Conservation (phyloP, 2,329 filamentous ascomycete genomes). For the Trichocomaceae sp. region DNA sequence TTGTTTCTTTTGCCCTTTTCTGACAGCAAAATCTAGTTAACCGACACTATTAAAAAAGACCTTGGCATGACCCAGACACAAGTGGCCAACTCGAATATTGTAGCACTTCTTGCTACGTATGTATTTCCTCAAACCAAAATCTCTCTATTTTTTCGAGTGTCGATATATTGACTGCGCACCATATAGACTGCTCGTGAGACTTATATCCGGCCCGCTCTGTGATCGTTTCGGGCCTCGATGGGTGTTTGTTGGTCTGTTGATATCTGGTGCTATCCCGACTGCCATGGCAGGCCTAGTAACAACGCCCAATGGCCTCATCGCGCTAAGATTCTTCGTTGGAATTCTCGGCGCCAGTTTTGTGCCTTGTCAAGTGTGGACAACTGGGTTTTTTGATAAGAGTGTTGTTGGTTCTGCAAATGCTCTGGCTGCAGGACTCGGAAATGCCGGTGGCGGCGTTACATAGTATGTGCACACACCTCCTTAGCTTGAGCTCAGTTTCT, state of each 20-base stretch:
- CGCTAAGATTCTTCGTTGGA: slow-evolving; percentile 39
- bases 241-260: slow-evolving; percentile 71
- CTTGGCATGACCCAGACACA: slow-evolving; percentile 63
- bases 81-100: slow-evolving; percentile 84
- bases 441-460: slow-evolving; percentile 81
- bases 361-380: slow-evolving; percentile 81
- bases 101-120: slow-evolving; percentile 66
- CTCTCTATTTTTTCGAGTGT: not conserved
- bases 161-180: not conserved
- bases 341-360: slow-evolving; percentile 41
- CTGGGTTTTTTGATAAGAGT: slow-evolving; percentile 88
- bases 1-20: not conserved
- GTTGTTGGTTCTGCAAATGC: slow-evolving; percentile 85
- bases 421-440: slow-evolving; percentile 76
- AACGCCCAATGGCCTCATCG: slow-evolving; percentile 49
- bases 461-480: slow-evolving; percentile 43
- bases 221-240: slow-evolving; percentile 74
- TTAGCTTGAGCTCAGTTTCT: not conserved
- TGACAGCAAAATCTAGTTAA: slow-evolving; percentile 41
- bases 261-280: slow-evolving; percentile 72
- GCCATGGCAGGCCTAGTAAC: slow-evolving; percentile 73
- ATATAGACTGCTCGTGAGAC: slow-evolving; percentile 62
- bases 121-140: slow-evolving; percentile 19
- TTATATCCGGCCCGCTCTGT: slow-evolving; percentile 74
- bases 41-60: slow-evolving; percentile 72